These are phyloP conservation scores for Yarrowia sp. DNA, from an alignment of 805 yeast genomes.

Conservation along the genomic window DNA sequence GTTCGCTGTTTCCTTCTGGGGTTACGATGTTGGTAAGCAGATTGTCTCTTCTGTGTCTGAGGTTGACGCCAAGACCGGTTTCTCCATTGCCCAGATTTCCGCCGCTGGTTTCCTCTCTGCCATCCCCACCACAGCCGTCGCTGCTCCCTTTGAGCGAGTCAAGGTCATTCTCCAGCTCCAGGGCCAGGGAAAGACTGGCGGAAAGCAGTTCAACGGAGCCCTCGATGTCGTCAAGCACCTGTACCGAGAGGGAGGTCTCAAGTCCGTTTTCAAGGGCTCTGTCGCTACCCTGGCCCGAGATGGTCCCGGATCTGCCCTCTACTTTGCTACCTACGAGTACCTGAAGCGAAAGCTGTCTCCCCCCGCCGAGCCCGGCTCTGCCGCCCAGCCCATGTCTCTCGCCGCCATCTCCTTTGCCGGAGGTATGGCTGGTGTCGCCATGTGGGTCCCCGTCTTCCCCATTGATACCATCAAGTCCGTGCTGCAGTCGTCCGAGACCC, in stretches of 20 bases:
- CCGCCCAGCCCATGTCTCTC: conserved; percentile 59
- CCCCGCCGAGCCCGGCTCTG: conserved; percentile 39
- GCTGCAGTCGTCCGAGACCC: conserved; percentile 61
- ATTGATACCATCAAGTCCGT: conserved; percentile 89
- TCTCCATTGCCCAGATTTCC: conserved; percentile 68
- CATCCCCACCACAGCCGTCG: conserved; percentile 88
- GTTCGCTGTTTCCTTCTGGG: conserved; percentile 98
- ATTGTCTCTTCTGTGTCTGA: conserved; percentile 50
- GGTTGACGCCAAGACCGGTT: conserved; percentile 35
- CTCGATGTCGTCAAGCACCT: conserved; percentile 61
- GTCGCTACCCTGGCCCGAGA: conserved; percentile 91
- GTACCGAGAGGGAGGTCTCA: conserved; percentile 74
- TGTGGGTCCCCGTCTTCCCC: conserved; percentile 97
- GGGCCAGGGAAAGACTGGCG: conserved; percentile 44
- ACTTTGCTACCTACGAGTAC: conserved; percentile 90
- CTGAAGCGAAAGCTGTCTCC: conserved; percentile 61
- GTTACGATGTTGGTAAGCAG: conserved; percentile 88
- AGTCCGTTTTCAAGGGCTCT: conserved; percentile 86
- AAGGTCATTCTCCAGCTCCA: conserved; percentile 90
- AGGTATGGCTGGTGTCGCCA: conserved; percentile 91
- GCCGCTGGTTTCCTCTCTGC: conserved; percentile 95
- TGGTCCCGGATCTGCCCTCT: conserved; percentile 95
- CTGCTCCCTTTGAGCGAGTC: conserved; percentile 97
- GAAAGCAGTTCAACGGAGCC: conserved; percentile 46
- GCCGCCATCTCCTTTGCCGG: conserved; percentile 83